These are phyloP conservation scores for Kodamaea kaohsiungensis DNA, from an alignment of 805 yeast genomes.

Conservation along the genomic window DNA sequence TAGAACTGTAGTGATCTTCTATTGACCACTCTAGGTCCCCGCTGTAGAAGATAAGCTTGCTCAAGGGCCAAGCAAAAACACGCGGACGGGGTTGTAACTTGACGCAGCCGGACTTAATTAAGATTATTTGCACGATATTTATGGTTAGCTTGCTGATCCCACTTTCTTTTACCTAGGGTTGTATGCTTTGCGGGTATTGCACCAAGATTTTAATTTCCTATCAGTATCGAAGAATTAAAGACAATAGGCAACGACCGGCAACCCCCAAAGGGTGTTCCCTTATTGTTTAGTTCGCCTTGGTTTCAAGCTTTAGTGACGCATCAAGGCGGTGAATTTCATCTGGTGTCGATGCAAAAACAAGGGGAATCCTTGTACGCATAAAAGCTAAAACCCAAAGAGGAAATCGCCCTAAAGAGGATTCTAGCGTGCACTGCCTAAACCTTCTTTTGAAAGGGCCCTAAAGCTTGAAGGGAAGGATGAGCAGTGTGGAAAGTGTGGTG, in stretches of 20 bases:
- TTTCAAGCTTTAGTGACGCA: not conserved
- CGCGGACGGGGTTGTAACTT: not conserved
- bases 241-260: slow-evolving; percentile 2
- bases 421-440: too few species aligned
- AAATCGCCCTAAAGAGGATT: too few species aligned
- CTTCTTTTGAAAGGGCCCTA: too few species aligned
- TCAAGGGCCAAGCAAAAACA: not conserved
- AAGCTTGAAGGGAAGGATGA: too few species aligned
- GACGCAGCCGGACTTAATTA: not conserved
- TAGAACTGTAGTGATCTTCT: too few species aligned
- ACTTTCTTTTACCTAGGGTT: too few species aligned
- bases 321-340: not conserved
- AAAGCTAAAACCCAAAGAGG: not conserved
- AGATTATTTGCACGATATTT: not conserved
- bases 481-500: too few species aligned
- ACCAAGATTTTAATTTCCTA: not conserved
- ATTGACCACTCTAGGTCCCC: too few species aligned
- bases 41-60: not conserved
- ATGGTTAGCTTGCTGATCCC: not conserved
- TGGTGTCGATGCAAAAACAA: slow-evolving; percentile 1
- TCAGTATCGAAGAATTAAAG: not conserved
- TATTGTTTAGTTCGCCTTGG: not conserved
- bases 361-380: not conserved
- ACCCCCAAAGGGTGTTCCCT: not conserved
- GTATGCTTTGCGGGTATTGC: not conserved